Conservation (phyloP, 164 flowering plant species). For the Pachysandra terminalis region DNA sequence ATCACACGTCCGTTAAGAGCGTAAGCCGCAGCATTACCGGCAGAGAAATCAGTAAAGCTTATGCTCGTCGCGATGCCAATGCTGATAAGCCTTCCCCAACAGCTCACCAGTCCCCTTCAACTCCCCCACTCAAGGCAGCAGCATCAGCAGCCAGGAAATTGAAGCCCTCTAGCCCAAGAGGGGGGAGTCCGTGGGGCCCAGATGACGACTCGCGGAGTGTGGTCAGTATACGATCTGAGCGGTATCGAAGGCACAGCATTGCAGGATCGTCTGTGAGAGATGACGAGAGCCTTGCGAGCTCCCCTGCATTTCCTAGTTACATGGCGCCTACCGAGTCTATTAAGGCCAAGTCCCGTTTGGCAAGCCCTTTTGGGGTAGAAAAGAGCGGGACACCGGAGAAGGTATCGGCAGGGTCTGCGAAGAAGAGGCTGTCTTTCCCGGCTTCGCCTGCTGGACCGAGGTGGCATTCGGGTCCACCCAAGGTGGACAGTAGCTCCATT, state of each 20-base stretch:
- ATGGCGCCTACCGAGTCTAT: constrained; percentile 80
- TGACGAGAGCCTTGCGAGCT: constrained; percentile 66
- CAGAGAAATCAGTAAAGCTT: constrained; percentile 59
- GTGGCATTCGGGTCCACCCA: constrained; percentile 62
- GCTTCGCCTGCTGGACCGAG: constrained; percentile 50
- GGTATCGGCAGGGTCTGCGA: constrained; percentile 31
- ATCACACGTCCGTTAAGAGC: constrained; percentile 46
- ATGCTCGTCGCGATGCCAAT: constrained; percentile 55
- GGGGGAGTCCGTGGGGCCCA: constrained; percentile 14
- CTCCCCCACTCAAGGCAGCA: constrained; percentile 32
- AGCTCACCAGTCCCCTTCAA: constrained; percentile 42
- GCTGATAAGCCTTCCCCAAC: constrained; percentile 44
- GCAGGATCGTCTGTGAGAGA: constrained; percentile 31
- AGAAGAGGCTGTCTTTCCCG: constrained; percentile 63
- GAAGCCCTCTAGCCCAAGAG: constrained; percentile 50
- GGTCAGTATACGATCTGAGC: constrained; percentile 57
- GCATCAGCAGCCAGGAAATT: constrained; percentile 29
- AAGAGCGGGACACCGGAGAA: constrained; percentile 44
- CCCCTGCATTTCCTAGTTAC: constrained; percentile 64
- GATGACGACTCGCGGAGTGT: constrained; percentile 57
- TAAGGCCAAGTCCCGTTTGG: constrained; percentile 51
- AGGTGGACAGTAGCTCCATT: constrained; percentile 36
- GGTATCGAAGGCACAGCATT: constrained; percentile 58
- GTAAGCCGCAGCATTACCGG: constrained; percentile 28
- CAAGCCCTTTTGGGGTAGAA: constrained; percentile 44